Evolutionary conservation across 345 rosid species (phyloP), one percentile per base, ranked within the genome.

Genomic region (Murraya koenigii): DNA sequence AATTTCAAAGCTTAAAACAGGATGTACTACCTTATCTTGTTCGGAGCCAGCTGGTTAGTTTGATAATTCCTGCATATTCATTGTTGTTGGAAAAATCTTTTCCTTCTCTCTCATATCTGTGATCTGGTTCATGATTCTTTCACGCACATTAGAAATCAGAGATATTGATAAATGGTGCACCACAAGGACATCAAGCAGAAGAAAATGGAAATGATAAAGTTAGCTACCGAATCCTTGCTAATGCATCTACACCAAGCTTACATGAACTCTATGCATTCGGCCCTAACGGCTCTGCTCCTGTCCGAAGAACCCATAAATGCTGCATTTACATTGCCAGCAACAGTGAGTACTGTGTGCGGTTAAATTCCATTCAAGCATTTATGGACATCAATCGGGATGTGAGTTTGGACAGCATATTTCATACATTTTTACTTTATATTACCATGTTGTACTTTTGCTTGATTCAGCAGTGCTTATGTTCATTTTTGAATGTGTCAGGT

Each of bases 1-100:
- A 79, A 74, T 94, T 91, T 69, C 94, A 84, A 76, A 91, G 98
- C 89, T 80, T 96, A 80, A 89, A 89, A 80, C 90, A 91, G 77
- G 98, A 96, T 82, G 86, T 96, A 23, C 83, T 96, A 79, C 99
- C 98, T 41, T 94, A 90, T 89, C 97, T 94, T 78, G 97, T 96
- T 70, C 88, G 90, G 78, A 94, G 89, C 59, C 99, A 96, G 90
- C 86, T 94, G 97, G 99, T 96, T 82, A 86, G 99, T 88, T 77
- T 80, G 41, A 73, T 36, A 74, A 72, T 26, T 61, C 77, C 66
- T 81, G 61, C 39, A 58, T 20, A 36, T 78, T 72, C 38, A 41
- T 61, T 62, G 69, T 75, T 28, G 61, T 75, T 1, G 19, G 30
- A 69, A 22, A 5, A 47, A 60, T 59, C 26, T 38, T 23, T 26